Conservation (phyloP, 371 early-diverging fungal genomes). For the Hamiltosporidium magnivora region DNA sequence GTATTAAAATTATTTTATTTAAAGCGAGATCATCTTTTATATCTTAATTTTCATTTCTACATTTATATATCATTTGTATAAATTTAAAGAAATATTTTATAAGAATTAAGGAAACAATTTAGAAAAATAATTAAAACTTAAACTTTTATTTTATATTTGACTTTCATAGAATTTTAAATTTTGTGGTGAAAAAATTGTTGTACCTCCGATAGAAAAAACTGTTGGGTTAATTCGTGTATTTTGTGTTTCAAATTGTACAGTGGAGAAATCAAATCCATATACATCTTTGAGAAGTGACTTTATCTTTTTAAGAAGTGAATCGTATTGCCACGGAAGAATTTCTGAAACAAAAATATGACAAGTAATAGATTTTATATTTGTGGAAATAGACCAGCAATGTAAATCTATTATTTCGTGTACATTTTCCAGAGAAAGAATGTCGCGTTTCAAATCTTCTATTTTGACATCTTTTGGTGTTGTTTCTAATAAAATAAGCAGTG, state of each 20-base stretch:
- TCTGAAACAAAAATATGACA: not conserved
- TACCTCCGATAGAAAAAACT: too few species aligned
- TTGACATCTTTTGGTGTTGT: constrained; percentile 5
- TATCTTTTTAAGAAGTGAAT: not conserved
- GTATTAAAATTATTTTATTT: too few species aligned
- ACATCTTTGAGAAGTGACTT: not conserved
- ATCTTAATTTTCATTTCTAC: too few species aligned
- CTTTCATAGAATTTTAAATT: too few species aligned
- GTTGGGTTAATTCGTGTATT: not conserved
- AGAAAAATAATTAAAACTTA: too few species aligned
- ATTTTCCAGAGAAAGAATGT: not conserved
- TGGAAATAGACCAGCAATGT: not conserved
- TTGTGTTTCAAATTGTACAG: not conserved
- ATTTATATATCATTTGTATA: too few species aligned
- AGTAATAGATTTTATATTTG: not conserved
- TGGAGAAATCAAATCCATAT: not conserved
- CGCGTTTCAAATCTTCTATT: not conserved
- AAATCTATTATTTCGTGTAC: constrained; percentile 1
- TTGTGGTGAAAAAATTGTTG: too few species aligned
- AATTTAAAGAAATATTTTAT: too few species aligned
- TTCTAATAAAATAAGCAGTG: constrained; percentile 69
- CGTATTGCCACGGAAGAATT: not conserved
- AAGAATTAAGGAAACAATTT: too few species aligned
- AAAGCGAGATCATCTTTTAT: too few species aligned
- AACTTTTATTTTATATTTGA: too few species aligned